Evolutionary conservation across 805 yeast genomes (phyloP), one percentile per base, ranked within the genome.

Genomic region (Pichia nanzhaoensis): DNA sequence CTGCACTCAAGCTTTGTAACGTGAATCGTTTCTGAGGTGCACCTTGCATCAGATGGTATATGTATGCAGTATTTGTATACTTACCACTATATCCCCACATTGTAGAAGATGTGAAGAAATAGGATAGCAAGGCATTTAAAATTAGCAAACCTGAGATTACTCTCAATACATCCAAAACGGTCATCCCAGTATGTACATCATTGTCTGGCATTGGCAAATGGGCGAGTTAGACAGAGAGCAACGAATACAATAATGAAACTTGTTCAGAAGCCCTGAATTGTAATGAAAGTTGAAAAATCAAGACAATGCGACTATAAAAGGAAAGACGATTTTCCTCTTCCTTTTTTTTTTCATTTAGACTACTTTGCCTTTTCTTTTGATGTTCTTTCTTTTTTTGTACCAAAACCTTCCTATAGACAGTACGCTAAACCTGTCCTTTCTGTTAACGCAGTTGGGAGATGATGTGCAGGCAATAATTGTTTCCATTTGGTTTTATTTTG

Each of bases 61-160:
- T 55, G 52, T 70, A 83, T 5, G 68, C 47, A 2, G 65, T 59
- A 55, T 76, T 69, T 14, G 71, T 47, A 65, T 71, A 71, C 51
- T 68, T 68, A 1, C 84, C 82, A 3, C 69, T 59, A 55, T 74
- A 71, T 5, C 84, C 84, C 88, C 88, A 82, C 1, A 77, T 68
- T 3, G 73, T 45, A 0, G 82, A 59, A 1, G 74, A 70, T 0
- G 89, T 83, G 49, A 80, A 67, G 65, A 71, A 70, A 64, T 76
- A 81, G 1, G 86, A 81, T 3, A 74, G 53, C 1, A 73, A 16
- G 8, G 75, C 66, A 52, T 73, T 76, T 18, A 77, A 42, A 5
- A 75, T 48, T 3, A 79, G 49, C 1, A 76, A 3, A 0, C 83
- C 83, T 0, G 68, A 66, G 1, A 73, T 17, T 0, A 77, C 52